Evolutionary conservation across 2,329 filamentous ascomycete species (phyloP).

Genomic region (Aspergillus sp.): DNA sequence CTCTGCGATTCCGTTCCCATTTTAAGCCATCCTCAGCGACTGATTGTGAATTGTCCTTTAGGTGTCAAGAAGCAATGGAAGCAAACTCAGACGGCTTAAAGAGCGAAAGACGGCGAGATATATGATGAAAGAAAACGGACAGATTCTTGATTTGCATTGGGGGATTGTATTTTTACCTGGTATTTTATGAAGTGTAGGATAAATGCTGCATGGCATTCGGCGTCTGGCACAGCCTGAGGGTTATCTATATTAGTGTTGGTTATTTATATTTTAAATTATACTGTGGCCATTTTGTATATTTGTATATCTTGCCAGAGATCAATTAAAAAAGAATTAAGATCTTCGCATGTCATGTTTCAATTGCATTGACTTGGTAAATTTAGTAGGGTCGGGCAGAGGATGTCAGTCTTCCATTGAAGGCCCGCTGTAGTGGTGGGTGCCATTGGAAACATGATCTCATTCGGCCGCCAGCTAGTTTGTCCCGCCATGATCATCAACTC

Average conservation of each 20-base stretch:
- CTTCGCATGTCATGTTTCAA: too few relatives aligned
- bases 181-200: slow-evolving; percentile 27
- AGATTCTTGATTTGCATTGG: slow-evolving; percentile 9
- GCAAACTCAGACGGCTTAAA: slow-evolving; percentile 34
- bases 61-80: slow-evolving; percentile 52
- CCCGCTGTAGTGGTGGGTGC: not conserved
- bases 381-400: not conserved
- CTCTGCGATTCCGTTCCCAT: not conserved
- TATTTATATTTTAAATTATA: not conserved
- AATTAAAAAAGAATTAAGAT: not conserved
- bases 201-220: slow-evolving; percentile 40
- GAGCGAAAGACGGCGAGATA: slow-evolving; percentile 1
- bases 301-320: slow-evolving; percentile 1
- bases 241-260: slow-evolving; percentile 12
- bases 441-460: slow-evolving; percentile 8
- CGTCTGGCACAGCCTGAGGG: slow-evolving; percentile 34
- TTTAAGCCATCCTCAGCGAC: slow-evolving; percentile 6
- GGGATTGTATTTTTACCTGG: slow-evolving; percentile 27
- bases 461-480: not conserved
- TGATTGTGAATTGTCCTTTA: slow-evolving; percentile 19
- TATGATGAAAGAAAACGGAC: slow-evolving; percentile 9
- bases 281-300: slow-evolving; percentile 7
- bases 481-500: not conserved
- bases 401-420: not conserved
- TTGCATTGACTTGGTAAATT: not conserved